Percentiles rank a stretch among this genome's conserved stretches.
These are phyloP conservation scores for Talaromyces sp. DNA, from an alignment of 2,329 filamentous ascomycete genomes.

Conservation along the genomic window DNA sequence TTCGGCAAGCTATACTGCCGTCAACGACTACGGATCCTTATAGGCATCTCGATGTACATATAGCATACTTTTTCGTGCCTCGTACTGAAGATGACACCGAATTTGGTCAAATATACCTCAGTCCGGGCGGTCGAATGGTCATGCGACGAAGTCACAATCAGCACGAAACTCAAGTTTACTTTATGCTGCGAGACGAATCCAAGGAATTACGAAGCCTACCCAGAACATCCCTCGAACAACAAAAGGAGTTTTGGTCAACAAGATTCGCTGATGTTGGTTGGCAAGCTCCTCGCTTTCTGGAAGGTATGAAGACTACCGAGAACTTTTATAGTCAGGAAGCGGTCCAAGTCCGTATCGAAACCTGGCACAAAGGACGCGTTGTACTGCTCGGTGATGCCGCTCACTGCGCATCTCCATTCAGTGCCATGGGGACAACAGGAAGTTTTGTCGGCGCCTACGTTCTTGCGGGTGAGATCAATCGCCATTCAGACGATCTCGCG, in stretches of 20 bases:
- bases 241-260: conserved; percentile 28
- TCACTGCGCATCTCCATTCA: conserved; percentile 34
- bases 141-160: conserved; percentile 24
- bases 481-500: conserved; percentile 22
- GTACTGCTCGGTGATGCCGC: conserved; percentile 43
- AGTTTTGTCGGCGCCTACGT: conserved; percentile 49
- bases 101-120: conserved; percentile 12
- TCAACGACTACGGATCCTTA: conserved; percentile 20
- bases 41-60: conserved; percentile 22
- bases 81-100: conserved; percentile 16
- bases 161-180: conserved; percentile 22
- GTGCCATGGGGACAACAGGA: conserved; percentile 35
- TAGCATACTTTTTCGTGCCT: conserved; percentile 30
- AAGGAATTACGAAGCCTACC: background rate
- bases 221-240: conserved; percentile 17
- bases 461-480: conserved; percentile 50
- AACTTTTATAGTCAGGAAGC: conserved; percentile 46
- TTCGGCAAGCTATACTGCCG: conserved; percentile 40
- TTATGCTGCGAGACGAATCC: conserved; percentile 20
- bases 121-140: conserved; percentile 25
- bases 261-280: conserved; percentile 39
- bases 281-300: conserved; percentile 34
- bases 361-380: conserved; percentile 32
- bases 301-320: conserved; percentile 37
- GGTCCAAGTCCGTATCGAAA: conserved; percentile 33